Conservation (phyloP, 192 early-diverging fungal species). For the Glomus cerebriforme region DNA sequence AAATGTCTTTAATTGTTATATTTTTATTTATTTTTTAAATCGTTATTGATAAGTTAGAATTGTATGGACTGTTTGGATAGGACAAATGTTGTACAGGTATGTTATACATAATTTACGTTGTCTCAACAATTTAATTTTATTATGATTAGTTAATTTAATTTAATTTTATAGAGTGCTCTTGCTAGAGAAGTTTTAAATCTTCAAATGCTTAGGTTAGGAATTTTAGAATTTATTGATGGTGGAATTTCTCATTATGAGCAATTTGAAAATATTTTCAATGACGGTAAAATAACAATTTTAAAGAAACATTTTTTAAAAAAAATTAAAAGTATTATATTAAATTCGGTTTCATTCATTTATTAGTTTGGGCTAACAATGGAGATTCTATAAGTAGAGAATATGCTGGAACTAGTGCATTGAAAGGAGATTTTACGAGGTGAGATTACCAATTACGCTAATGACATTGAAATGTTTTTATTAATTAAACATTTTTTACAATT, state of each 20-base stretch:
- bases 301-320: background rate
- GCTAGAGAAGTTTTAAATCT: conserved; percentile 64
- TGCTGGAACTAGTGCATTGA: conserved; percentile 77
- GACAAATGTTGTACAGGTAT: conserved; percentile 83
- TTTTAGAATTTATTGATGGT: conserved; percentile 64
- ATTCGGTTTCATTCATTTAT: background rate
- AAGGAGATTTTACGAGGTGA: conserved; percentile 74
- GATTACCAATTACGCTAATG: background rate
- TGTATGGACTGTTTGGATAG: conserved; percentile 99
- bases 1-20: background rate
- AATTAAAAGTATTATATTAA: background rate
- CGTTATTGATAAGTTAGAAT: conserved; percentile 48
- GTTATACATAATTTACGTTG: background rate
- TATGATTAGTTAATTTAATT: background rate
- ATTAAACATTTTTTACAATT: too few species aligned
- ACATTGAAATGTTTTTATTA: background rate
- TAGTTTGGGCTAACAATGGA: conserved; percentile 81
- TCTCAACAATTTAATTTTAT: background rate
- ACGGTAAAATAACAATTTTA: conserved; percentile 31
- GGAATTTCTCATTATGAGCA: conserved; percentile 63
- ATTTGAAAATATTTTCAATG: conserved; percentile 67
- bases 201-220: conserved; percentile 68
- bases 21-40: background rate
- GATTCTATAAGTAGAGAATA: conserved; percentile 77
- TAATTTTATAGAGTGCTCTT: conserved; percentile 55